A percentile compares a stretch with the other conserved stretches of the same genome.
These are phyloP conservation scores for Polyplosphaeria fusca DNA, from an alignment of 495 filamentous ascomycete genomes.

Conservation along the genomic window DNA sequence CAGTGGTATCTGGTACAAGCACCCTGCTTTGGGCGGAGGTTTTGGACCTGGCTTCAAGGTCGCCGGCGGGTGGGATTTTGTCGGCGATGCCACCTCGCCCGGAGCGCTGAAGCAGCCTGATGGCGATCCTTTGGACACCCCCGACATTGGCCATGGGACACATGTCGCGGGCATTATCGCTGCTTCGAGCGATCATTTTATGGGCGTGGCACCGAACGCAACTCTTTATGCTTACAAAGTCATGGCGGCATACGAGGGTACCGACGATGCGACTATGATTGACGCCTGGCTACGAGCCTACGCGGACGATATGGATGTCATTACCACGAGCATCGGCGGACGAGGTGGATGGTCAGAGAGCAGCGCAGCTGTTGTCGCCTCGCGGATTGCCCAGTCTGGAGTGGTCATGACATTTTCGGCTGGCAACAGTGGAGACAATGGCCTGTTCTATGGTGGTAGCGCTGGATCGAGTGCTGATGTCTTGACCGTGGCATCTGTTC, in stretches of 20 bases:
- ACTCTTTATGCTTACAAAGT: slow-evolving; percentile 3
- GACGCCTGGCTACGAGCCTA: slow-evolving; percentile 3
- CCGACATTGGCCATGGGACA: not conserved
- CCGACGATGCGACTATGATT: slow-evolving; percentile 2
- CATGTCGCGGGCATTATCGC: slow-evolving; percentile 16
- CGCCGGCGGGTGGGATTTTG: not conserved
- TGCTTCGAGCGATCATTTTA: slow-evolving; percentile 1
- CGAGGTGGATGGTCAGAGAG: slow-evolving; percentile 7
- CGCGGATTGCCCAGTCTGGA: slow-evolving; percentile 2
- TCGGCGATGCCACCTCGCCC: not conserved
- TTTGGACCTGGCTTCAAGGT: slow-evolving; percentile 12
- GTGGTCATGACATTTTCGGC: slow-evolving; percentile 1
- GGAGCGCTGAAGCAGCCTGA: too few species aligned
- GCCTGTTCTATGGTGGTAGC: slow-evolving; percentile 7
- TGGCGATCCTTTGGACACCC: too few species aligned
- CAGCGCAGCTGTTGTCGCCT: not conserved
- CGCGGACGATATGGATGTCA: slow-evolving; percentile 1
- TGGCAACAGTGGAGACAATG: slow-evolving; percentile 6
- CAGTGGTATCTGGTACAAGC: slow-evolving; percentile 8
- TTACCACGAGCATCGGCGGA: slow-evolving; percentile 3
- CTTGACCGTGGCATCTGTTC: too few species aligned
- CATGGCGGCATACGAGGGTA: not conserved
- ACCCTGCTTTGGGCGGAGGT: slow-evolving; percentile 10
- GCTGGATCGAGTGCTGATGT: too few species aligned
- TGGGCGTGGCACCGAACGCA: slow-evolving; percentile 3